Conservation (phyloP, 2,329 filamentous ascomycete species). For the Scortechinia acanthostroma region DNA sequence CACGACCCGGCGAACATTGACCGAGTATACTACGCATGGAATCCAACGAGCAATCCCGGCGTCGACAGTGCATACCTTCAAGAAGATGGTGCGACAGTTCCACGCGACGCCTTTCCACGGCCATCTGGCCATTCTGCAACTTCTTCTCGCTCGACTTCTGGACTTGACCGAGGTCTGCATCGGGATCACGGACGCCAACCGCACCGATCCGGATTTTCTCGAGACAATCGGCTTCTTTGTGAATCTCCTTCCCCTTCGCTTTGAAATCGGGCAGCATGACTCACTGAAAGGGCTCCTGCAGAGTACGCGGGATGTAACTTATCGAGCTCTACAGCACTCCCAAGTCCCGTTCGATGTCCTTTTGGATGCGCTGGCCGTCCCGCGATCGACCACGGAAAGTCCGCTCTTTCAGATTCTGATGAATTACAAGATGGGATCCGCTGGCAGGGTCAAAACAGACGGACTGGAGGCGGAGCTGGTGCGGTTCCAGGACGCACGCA, state of each 20-base stretch:
- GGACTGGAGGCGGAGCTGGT: constrained; percentile 1
- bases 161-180: constrained; percentile 22
- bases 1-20: constrained; percentile 7
- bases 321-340: not conserved
- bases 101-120: constrained; percentile 19
- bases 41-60: too few species aligned
- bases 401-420: constrained; percentile 12
- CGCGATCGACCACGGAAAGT: constrained; percentile 6
- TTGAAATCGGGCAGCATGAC: too few species aligned
- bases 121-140: constrained; percentile 20
- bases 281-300: too few species aligned
- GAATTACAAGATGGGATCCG: constrained; percentile 8
- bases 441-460: constrained; percentile 3
- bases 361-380: constrained; percentile 14
- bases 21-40: too few species aligned
- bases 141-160: constrained; percentile 15
- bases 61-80: constrained; percentile 5
- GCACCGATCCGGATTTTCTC: constrained; percentile 13
- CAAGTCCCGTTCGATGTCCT: constrained; percentile 20
- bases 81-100: constrained; percentile 5
- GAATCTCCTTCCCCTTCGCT: constrained; percentile 26
- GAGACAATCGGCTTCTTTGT: constrained; percentile 25
- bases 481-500: constrained; percentile 12
- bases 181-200: constrained; percentile 27
- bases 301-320: constrained; percentile 7